Evolutionary conservation across 768 basidiomycete species (phyloP).

Genomic region (Panaeolus papilionaceus): DNA sequence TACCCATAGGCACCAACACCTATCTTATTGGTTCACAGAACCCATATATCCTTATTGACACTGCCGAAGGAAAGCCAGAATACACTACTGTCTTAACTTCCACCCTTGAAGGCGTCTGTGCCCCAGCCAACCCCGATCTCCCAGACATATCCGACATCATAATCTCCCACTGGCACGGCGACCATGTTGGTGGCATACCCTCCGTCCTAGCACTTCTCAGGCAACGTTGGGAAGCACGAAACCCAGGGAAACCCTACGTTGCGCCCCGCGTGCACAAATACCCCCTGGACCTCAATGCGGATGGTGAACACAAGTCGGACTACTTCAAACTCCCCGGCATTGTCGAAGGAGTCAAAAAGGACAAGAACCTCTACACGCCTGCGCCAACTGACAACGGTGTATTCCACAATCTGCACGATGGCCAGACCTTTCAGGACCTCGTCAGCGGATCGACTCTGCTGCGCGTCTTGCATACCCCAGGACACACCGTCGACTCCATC

Average conservation of each 20-base stretch:
- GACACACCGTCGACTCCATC: constrained; percentile 90
- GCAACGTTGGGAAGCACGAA: constrained; percentile 62
- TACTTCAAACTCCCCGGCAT: constrained; percentile 47
- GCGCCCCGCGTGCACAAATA: constrained; percentile 83
- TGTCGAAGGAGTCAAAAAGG: constrained; percentile 45
- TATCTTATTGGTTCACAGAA: constrained; percentile 77
- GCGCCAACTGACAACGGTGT: constrained; percentile 40
- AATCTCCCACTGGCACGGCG: constrained; percentile 89
- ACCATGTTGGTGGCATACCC: constrained; percentile 83
- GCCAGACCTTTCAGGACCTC: constrained; percentile 51
- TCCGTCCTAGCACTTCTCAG: constrained; percentile 71
- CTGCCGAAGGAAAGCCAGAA: constrained; percentile 73
- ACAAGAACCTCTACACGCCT: constrained; percentile 48
- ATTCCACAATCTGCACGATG: constrained; percentile 66
- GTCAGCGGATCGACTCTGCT: constrained; percentile 43
- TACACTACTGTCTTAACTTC: constrained; percentile 73
- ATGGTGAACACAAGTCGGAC: constrained; percentile 26
- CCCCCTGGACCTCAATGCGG: constrained; percentile 42
- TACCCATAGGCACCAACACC: constrained; percentile 79
- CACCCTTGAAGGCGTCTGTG: constrained; percentile 53
- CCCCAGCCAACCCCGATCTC: constrained; percentile 40
- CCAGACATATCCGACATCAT: constrained; percentile 87
- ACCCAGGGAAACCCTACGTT: constrained; percentile 51
- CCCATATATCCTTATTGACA: constrained; percentile 84
- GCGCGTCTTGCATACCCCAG: constrained; percentile 83